These are phyloP conservation scores for Psilocybe tampanensis DNA, from an alignment of 768 basidiomycete genomes.

Conservation along the genomic window DNA sequence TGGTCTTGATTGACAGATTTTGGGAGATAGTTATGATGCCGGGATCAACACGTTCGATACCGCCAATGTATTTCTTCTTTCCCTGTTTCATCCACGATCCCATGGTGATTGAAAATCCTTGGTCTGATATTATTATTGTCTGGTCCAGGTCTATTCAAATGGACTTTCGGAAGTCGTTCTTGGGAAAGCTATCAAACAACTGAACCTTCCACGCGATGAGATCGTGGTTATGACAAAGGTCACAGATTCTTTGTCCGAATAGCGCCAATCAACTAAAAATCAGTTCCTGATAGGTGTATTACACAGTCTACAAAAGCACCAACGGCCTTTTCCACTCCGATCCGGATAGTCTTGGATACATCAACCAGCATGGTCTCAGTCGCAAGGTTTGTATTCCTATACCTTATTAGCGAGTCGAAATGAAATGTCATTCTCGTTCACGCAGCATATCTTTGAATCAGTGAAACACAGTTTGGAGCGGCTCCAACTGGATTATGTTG, in stretches of 20 bases:
- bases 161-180: slow-evolving; percentile 67
- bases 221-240: slow-evolving; percentile 83
- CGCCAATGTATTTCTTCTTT: slow-evolving; percentile 39
- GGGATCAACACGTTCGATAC: slow-evolving; percentile 69
- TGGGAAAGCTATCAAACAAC: slow-evolving; percentile 71
- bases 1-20: background rate
- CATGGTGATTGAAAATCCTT: background rate
- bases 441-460: slow-evolving; percentile 71
- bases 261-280: background rate
- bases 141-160: slow-evolving; percentile 66
- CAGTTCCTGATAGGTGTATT: slow-evolving; percentile 37
- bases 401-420: background rate
- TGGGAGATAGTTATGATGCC: slow-evolving; percentile 49
- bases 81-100: background rate
- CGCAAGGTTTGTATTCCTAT: slow-evolving; percentile 27
- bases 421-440: slow-evolving; percentile 6
- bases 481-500: slow-evolving; percentile 76
- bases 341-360: slow-evolving; percentile 47
- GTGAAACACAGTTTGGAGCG: slow-evolving; percentile 64
- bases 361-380: slow-evolving; percentile 53
- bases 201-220: slow-evolving; percentile 69
- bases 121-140: background rate
- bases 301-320: slow-evolving; percentile 29
- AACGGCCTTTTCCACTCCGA: slow-evolving; percentile 17
- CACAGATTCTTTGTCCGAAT: background rate